Evolutionary conservation across 2,329 filamentous ascomycete species (phyloP).

Genomic region (Domatiomyces catenatus): DNA sequence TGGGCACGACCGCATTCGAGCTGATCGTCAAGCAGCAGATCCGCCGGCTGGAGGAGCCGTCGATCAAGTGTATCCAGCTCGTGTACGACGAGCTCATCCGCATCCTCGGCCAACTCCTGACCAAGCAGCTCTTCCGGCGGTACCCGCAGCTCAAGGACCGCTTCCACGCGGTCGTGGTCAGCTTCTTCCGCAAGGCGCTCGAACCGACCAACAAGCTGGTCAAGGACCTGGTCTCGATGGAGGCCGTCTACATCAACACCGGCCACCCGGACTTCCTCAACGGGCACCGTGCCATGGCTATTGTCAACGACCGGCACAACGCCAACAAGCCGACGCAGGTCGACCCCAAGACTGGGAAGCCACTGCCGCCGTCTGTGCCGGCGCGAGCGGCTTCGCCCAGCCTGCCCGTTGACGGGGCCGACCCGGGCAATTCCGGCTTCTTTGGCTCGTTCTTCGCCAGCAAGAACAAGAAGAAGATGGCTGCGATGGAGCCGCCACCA

Average conservation of each 20-base stretch:
- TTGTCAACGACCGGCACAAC: slow-evolving; percentile 85
- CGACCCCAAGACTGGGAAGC: slow-evolving; percentile 96
- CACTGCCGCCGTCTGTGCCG: slow-evolving; percentile 53
- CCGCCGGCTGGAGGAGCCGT: slow-evolving; percentile 87
- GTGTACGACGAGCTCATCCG: slow-evolving; percentile 96
- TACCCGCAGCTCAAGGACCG: slow-evolving; percentile 96
- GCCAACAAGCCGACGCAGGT: slow-evolving; percentile 77
- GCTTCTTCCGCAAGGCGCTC: slow-evolving; percentile 97
- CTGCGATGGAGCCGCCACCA: slow-evolving; percentile 95
- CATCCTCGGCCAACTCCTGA: slow-evolving; percentile 77
- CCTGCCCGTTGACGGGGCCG: slow-evolving; percentile 39
- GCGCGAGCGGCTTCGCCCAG: slow-evolving; percentile 63
- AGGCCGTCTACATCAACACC: slow-evolving; percentile 94
- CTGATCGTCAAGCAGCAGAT: slow-evolving; percentile 98
- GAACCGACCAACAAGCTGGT: slow-evolving; percentile 97
- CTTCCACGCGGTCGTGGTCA: slow-evolving; percentile 79
- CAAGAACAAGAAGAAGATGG: slow-evolving; percentile 99
- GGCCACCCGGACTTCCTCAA: slow-evolving; percentile 96
- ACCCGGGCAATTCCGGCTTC: slow-evolving; percentile 57
- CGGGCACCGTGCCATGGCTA: slow-evolving; percentile 92
- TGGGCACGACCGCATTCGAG: slow-evolving; percentile 96
- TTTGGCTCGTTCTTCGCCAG: slow-evolving; percentile 97
- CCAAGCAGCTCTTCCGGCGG: slow-evolving; percentile 76
- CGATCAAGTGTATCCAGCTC: slow-evolving; percentile 89
- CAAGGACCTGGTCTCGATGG: slow-evolving; percentile 82